phyloP scores from a whole-genome alignment of 257 asterid species.

The Solanum sejunctum region DNA sequence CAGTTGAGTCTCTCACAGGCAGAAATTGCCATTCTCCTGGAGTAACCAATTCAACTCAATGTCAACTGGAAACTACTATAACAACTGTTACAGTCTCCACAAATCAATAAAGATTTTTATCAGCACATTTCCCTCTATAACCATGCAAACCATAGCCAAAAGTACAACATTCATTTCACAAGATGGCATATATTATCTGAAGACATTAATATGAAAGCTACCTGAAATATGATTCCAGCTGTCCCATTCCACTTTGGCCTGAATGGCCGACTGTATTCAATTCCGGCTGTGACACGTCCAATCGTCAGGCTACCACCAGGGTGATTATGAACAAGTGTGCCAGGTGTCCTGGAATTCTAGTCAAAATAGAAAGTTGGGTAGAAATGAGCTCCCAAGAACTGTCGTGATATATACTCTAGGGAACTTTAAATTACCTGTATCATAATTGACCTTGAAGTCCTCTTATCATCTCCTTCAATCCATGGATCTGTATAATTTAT shows the following conservation, averaged over 20 bases:
- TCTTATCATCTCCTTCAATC: slow-evolving; percentile 97
- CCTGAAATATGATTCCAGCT: slow-evolving; percentile 80
- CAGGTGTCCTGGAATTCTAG: slow-evolving; percentile 96
- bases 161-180: background rate
- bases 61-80: background rate
- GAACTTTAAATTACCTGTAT: slow-evolving; percentile 52
- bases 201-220: slow-evolving; percentile 6
- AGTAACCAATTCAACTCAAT: background rate
- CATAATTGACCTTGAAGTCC: slow-evolving; percentile 93
- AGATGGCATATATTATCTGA: background rate
- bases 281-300: slow-evolving; percentile 86
- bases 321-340: slow-evolving; percentile 86
- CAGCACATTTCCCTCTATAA: background rate
- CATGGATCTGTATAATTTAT: slow-evolving; percentile 91
- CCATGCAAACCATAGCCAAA: background rate
- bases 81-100: background rate
- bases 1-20: background rate
- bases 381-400: slow-evolving; percentile 2
- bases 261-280: slow-evolving; percentile 86
- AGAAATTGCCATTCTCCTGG: background rate
- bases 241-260: slow-evolving; percentile 97
- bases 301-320: slow-evolving; percentile 57
- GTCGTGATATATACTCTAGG: background rate
- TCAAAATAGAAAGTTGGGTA: slow-evolving; percentile 1
- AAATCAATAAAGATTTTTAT: background rate